Base-by-base conservation (phyloP, 2,329 filamentous ascomycete genomes). In the Cryphonectria japonica region DNA sequence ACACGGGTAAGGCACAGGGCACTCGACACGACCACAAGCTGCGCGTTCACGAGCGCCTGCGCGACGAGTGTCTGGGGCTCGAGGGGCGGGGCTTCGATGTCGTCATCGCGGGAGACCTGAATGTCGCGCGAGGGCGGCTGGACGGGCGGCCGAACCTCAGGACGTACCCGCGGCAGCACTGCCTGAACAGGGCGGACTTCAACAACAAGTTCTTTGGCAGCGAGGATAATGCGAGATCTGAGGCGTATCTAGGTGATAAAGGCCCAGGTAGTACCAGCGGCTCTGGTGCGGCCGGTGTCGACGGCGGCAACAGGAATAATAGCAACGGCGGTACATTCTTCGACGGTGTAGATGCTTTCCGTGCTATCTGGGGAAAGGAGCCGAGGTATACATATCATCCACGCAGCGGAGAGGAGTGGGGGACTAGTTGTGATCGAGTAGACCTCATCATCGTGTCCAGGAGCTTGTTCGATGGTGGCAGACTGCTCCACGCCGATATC, bases 11-110 rank as follows among this genome's bases (percentile, higher is more conserved):
- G 9, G 72, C 82, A 0, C 68, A 71, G 3, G 84, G 85, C 0
- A 87, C 83, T 0, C 78, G 86, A 22, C 85, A 88, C 76, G 83
- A 86, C 68, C 80, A 83, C 41, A 88, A 88, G 75, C 77, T 85
- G 1, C 76, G 78, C 5, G 83, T 88, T 50, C 85, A 88, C 71
- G 72, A 75, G 2, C 76, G 80, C 0, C 79, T 88, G 50, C 79
- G 84, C 63, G 76, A 80, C 26, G 84, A 88, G 72, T 83, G 81
- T 32, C 76, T 81, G 9, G 64, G 67, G 2, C 77, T 86, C 7
- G 82, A 87, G 74, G 29, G 66, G 1, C 68, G 79, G 8, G 83
- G 83, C 0, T 85, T 81, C 71, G 59, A 78, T 6, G 81, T 87
- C 1, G 75, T 88, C 3, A 75, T 89, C 0, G 83, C 83, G 0